Evolutionary conservation across 2,329 filamentous ascomycete species (phyloP), one percentile per base, ranked within the genome.

Genomic region (Pseudogymnoascus sp.): DNA sequence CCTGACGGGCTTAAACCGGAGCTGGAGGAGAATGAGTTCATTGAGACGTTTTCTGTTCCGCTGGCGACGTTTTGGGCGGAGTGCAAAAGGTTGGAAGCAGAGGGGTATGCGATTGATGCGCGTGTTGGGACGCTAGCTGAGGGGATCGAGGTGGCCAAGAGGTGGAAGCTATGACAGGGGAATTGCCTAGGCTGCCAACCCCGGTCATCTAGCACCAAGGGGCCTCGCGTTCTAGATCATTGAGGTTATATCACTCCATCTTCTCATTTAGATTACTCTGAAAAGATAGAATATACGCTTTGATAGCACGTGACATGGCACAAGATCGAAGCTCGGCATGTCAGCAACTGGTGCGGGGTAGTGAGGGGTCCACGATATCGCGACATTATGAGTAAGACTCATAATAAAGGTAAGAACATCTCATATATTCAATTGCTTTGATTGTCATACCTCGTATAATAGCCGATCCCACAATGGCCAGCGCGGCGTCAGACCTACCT

Each of bases 11-110:
- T 76, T 3, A 71, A 78, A 61, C 78, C 79, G 1, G 72, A 79
- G 64, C 71, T 82, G 8, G 80, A 82, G 65, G 79, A 80, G 12
- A 79, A 79, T 62, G 80, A 82, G 64, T 82, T 82, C 67, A 82
- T 82, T 55, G 80, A 82, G 67, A 79, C 78, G 2, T 82, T 82
- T 66, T 77, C 77, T 4, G 73, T 82, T 5, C 76, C 77, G 1
- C 64, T 82, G 28, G 77, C 71, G 61, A 71, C 78, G 37, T 70
- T 82, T 5, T 81, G 77, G 71, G 70, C 69, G 2, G 74, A 77
- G 58, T 82, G 80, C 65, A 74, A 73, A 64, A 75, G 69, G 63
- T 74, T 80, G 55, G 80, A 81, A 62, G 67, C 66, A 25, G 70
- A 75, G 63, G 75, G 75, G 1, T 76, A 69, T 65, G 75, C 74